Percentiles rank a stretch among this genome's conserved stretches.
Evolutionary conservation across 1,139 yeast genomes (phyloP).

Genomic region (Saccharomyces hybrid): DNA sequence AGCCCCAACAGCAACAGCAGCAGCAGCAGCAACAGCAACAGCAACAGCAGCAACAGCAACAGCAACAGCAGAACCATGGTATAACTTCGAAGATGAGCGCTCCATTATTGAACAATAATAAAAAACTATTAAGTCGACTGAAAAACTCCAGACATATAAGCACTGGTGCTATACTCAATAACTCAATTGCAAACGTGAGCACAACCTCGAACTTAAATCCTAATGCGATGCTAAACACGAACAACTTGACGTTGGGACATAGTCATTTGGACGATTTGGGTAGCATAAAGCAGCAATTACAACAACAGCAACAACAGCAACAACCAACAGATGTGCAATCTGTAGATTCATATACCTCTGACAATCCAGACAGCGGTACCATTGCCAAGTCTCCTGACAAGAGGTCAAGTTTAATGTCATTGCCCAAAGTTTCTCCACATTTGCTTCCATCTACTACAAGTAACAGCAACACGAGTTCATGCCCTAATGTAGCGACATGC

Average conservation of each 20-base stretch:
- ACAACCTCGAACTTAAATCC: constrained; percentile 8
- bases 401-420: constrained; percentile 19
- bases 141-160: constrained; percentile 31
- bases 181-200: constrained; percentile 4
- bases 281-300: constrained; percentile 9
- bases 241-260: not conserved
- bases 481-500: not conserved
- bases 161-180: constrained; percentile 25
- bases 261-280: not conserved
- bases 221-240: constrained; percentile 7
- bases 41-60: constrained; percentile 4
- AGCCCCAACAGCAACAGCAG: too few species aligned
- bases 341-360: constrained; percentile 20
- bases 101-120: constrained; percentile 26
- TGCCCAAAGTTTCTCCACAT: constrained; percentile 10
- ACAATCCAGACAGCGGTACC: constrained; percentile 7
- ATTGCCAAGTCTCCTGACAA: constrained; percentile 24
- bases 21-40: constrained; percentile 1
- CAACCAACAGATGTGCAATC: constrained; percentile 20
- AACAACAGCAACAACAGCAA: constrained; percentile 11
- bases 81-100: constrained; percentile 30
- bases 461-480: not conserved
- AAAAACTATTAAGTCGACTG: constrained; percentile 26
- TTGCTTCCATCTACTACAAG: not conserved
- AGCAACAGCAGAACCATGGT: constrained; percentile 13